Percentiles rank a stretch among this genome's conserved stretches.
Evolutionary conservation across 495 filamentous ascomycete genomes (phyloP).

Genomic region (Cudoniella acicularis): DNA sequence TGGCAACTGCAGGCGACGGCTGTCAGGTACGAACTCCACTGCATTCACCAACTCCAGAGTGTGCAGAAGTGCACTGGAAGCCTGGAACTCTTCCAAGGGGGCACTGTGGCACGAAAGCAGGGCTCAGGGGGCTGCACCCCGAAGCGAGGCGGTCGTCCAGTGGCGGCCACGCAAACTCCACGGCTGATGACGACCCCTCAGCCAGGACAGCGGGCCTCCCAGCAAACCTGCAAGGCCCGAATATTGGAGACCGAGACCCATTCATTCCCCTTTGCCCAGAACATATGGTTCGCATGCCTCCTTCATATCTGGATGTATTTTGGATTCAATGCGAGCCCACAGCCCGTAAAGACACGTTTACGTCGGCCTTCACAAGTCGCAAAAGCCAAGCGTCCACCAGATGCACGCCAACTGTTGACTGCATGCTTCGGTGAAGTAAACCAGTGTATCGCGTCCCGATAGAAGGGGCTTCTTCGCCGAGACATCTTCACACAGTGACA

Average conservation of each 20-base stretch:
- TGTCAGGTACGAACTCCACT: no score
- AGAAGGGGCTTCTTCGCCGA: not conserved
- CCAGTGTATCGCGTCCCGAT: no score
- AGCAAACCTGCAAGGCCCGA: not conserved
- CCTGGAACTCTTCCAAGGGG: no score
- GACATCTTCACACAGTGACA: slow-evolving; percentile 1
- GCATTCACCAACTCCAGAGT: no score
- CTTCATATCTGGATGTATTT: not conserved
- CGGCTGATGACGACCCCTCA: slow-evolving; percentile 1
- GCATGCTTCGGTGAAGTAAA: no score
- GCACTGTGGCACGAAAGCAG: not conserved
- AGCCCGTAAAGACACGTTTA: no score
- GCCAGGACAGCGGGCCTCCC: not conserved
- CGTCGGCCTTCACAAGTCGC: no score
- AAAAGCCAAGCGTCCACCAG: no score
- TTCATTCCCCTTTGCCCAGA: not conserved
- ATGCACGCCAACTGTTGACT: no score
- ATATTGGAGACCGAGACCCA: not conserved
- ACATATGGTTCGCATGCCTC: not conserved
- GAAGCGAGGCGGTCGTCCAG: not conserved
- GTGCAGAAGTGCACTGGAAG: no score
- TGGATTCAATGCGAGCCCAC: not conserved
- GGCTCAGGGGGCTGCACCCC: not conserved
- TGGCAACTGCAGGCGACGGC: no score
- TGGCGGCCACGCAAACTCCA: not conserved